Percentiles rank a stretch among this genome's conserved stretches.
These are phyloP conservation scores for Protomyces inundatus DNA, from an alignment of 1,139 yeast species.

Conservation along the genomic window DNA sequence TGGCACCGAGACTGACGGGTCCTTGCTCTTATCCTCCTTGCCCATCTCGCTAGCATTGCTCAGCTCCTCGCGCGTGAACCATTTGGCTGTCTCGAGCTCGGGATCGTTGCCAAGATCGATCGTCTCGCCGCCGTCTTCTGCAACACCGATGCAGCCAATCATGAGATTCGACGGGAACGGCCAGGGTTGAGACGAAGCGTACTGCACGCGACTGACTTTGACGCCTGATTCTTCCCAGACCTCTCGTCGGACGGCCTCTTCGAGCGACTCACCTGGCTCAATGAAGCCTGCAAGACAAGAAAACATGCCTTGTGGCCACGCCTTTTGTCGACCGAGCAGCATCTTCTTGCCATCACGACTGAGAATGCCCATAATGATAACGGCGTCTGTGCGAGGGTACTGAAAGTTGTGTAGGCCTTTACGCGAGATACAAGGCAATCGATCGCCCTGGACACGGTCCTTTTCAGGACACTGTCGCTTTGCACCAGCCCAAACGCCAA, in stretches of 20 bases:
- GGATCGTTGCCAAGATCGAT: conserved; percentile 76
- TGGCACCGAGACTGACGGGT: conserved; percentile 40
- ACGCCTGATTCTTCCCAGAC: conserved; percentile 96
- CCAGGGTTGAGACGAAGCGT: conserved; percentile 84
- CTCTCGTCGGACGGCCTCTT: conserved; percentile 80
- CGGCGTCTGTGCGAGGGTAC: conserved; percentile 90
- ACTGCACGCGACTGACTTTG: conserved; percentile 51
- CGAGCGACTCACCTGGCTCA: conserved; percentile 92
- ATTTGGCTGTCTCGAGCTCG: conserved; percentile 49
- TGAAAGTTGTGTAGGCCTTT: conserved; percentile 43
- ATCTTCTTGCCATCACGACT: conserved; percentile 57
- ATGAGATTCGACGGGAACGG: conserved; percentile 90
- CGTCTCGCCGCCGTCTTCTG: conserved; percentile 54
- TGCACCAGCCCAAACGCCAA: conserved; percentile 77
- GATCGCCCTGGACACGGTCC: conserved; percentile 34
- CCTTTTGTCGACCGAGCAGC: conserved; percentile 63
- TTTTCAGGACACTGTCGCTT: conserved; percentile 56
- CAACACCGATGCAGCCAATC: conserved; percentile 79
- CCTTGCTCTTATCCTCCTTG: conserved; percentile 26
- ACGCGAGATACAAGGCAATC: conserved; percentile 17
- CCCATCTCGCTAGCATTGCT: conserved; percentile 56
- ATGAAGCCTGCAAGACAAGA: conserved; percentile 90
- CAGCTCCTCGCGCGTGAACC: conserved; percentile 45
- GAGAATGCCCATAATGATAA: conserved; percentile 72
- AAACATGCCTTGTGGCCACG: conserved; percentile 57